A percentile compares a stretch with the other conserved stretches of the same genome.
Evolutionary conservation across 2,329 filamentous ascomycete genomes (phyloP).

Genomic region (Zarea fungicola): DNA sequence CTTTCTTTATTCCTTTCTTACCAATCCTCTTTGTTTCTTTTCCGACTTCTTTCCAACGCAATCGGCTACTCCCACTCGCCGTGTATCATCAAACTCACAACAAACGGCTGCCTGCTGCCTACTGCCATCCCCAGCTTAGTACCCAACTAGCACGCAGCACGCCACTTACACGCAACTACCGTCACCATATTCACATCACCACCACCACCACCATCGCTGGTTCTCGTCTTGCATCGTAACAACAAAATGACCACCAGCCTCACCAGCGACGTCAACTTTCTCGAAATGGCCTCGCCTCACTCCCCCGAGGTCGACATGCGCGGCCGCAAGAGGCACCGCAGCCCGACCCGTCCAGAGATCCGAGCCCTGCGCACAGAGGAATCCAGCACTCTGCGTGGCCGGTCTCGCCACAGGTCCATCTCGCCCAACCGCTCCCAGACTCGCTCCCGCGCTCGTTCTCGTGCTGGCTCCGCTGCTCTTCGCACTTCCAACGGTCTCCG

Average conservation of each 20-base stretch:
- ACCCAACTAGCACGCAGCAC: not conserved
- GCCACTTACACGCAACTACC: constrained; percentile 8
- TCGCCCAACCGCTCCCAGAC: constrained; percentile 27
- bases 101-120: not conserved
- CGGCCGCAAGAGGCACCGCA: constrained; percentile 37
- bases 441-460: constrained; percentile 30
- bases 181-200: not conserved
- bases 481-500: constrained; percentile 37
- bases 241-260: constrained; percentile 4
- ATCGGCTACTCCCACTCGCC: too few relatives aligned
- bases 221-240: too few relatives aligned
- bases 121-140: not conserved
- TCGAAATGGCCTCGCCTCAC: constrained; percentile 2
- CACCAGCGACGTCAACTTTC: constrained; percentile 6
- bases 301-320: constrained; percentile 20
- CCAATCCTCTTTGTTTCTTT: not conserved
- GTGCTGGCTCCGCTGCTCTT: constrained; percentile 25
- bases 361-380: constrained; percentile 32
- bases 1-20: not conserved
- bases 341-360: constrained; percentile 28
- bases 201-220: not conserved
- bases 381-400: constrained; percentile 38
- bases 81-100: too few relatives aligned
- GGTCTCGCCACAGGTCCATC: constrained; percentile 35
- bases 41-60: too few relatives aligned